Percentiles rank a stretch among this genome's conserved stretches.
Evolutionary conservation across 2,329 filamentous ascomycete genomes (phyloP).

Genomic region (Monosporascus sp.): DNA sequence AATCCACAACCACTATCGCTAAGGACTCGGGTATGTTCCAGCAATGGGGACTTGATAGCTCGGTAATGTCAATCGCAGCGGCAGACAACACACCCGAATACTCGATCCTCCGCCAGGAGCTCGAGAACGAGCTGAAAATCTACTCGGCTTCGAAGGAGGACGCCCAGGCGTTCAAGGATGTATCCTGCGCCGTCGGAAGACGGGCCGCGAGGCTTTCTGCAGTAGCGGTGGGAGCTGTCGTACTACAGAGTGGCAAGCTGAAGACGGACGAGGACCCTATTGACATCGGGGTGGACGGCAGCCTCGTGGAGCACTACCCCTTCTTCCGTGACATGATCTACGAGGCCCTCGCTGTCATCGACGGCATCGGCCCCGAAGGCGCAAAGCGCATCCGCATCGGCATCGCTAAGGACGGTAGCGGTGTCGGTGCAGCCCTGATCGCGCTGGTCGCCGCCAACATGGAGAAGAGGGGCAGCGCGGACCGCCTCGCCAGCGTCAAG

Average conservation of each 20-base stretch:
- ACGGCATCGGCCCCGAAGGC: slow-evolving; percentile 70
- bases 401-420: slow-evolving; percentile 93
- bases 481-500: slow-evolving; percentile 37
- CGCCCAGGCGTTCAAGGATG: slow-evolving; percentile 77
- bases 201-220: slow-evolving; percentile 84
- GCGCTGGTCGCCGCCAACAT: slow-evolving; percentile 76
- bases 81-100: slow-evolving; percentile 71
- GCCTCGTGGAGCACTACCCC: slow-evolving; percentile 92
- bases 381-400: slow-evolving; percentile 88
- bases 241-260: slow-evolving; percentile 74
- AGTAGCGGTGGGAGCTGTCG: slow-evolving; percentile 78
- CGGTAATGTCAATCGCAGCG: slow-evolving; percentile 81
- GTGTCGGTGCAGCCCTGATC: slow-evolving; percentile 92
- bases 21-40: slow-evolving; percentile 63
- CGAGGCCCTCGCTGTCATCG: slow-evolving; percentile 70
- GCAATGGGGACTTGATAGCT: slow-evolving; percentile 87
- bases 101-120: slow-evolving; percentile 66
- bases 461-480: slow-evolving; percentile 40
- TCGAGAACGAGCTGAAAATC: slow-evolving; percentile 72
- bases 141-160: slow-evolving; percentile 75
- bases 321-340: slow-evolving; percentile 85
- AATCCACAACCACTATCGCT: slow-evolving; percentile 64
- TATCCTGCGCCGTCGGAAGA: slow-evolving; percentile 78
- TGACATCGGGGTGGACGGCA: slow-evolving; percentile 92
- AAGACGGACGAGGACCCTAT: slow-evolving; percentile 60